A percentile compares a stretch with the other conserved stretches of the same genome.
These are phyloP conservation scores for Cydonia oblonga DNA, from an alignment of 331 rosid genomes.

Conservation along the genomic window DNA sequence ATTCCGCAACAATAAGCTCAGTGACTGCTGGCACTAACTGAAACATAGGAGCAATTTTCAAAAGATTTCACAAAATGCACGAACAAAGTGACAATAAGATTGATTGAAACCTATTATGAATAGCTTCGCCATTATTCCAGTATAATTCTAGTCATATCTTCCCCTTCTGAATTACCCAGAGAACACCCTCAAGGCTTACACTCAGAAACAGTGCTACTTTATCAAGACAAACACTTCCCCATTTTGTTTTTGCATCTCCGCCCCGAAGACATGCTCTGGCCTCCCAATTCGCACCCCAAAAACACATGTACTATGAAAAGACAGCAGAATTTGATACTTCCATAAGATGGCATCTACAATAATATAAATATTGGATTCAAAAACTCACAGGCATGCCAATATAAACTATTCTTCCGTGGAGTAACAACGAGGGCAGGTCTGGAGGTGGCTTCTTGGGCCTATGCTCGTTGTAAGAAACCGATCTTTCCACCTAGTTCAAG, in stretches of 20 bases:
- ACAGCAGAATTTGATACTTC: not conserved
- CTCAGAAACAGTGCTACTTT: not conserved
- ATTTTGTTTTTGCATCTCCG: not conserved
- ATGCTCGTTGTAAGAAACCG: slow-evolving; percentile 59
- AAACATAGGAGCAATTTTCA: slow-evolving; percentile 11
- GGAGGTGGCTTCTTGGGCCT: slow-evolving; percentile 82
- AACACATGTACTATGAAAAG: not conserved
- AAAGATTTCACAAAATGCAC: slow-evolving; percentile 18
- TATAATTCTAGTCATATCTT: not conserved
- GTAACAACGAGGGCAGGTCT: slow-evolving; percentile 82
- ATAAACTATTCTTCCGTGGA: slow-evolving; percentile 78
- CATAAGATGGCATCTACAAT: not conserved
- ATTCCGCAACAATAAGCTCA: slow-evolving; percentile 75
- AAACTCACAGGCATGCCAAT: slow-evolving; percentile 96
- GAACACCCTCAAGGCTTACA: not conserved
- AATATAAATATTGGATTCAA: not conserved
- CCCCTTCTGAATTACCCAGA: not conserved
- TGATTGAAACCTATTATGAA: not conserved
- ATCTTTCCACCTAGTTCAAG: slow-evolving; percentile 60
- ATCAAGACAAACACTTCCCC: not conserved
- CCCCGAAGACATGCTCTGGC: not conserved
- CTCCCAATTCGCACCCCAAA: not conserved
- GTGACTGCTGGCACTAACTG: slow-evolving; percentile 99
- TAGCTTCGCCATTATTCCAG: not conserved
- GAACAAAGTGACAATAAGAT: not conserved